phyloP scores from a whole-genome alignment of 1,284 basidiomycete genomes.

The Microbotryum violaceum region DNA sequence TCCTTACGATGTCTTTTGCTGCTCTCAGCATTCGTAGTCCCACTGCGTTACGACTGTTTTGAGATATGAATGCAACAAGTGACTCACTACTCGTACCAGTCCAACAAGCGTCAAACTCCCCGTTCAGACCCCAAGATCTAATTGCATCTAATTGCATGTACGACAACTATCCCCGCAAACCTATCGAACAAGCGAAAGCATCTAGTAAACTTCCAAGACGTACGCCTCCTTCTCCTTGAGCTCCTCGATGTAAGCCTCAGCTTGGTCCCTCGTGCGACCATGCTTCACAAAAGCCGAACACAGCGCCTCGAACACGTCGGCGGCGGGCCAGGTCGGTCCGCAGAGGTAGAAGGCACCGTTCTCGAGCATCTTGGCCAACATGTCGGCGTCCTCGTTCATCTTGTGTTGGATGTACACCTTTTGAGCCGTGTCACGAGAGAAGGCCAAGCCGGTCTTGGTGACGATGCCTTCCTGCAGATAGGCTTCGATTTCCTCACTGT shows the following conservation, averaged over 20 bases:
- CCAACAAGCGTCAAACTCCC: too few species aligned
- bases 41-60: too few species aligned
- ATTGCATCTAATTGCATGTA: too few species aligned
- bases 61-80: too few species aligned
- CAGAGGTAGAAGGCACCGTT: constrained; percentile 84
- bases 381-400: constrained; percentile 81
- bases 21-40: too few species aligned
- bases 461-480: constrained; percentile 72
- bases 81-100: too few species aligned
- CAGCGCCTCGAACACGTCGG: constrained; percentile 90
- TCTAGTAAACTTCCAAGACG: constrained; percentile 71
- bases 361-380: constrained; percentile 63
- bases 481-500: constrained; percentile 49
- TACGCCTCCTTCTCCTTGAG: constrained; percentile 97
- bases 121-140: too few species aligned
- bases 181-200: neutral
- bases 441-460: constrained; percentile 83
- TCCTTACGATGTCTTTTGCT: too few species aligned
- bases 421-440: constrained; percentile 81
- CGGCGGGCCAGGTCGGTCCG: constrained; percentile 83
- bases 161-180: neutral
- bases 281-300: constrained; percentile 68
- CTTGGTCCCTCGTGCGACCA: constrained; percentile 58
- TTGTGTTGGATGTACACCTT: constrained; percentile 99
- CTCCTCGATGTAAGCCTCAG: constrained; percentile 76